Base-by-base conservation (phyloP, 2,329 filamentous ascomycete species). In the Aspergillus oerlinghausenensis region DNA sequence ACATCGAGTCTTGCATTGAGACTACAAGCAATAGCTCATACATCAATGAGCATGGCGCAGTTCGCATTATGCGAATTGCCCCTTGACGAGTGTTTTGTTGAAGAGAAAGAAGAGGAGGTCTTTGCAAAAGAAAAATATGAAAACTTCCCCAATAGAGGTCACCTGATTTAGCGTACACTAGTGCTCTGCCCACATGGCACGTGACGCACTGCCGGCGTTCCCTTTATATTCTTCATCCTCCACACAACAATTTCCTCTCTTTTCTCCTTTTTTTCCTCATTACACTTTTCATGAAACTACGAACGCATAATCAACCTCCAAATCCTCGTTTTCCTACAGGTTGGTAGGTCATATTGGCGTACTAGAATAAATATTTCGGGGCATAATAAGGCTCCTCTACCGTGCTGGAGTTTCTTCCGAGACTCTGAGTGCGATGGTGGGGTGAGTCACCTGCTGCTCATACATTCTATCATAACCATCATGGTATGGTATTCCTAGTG, bases 221-320 rank as follows among this genome's bases (percentile, higher is more conserved):
- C 43, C 11, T 47, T 47, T 47, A 47, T 47, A 47, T 23, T 47
- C 9, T 23, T 5, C 43, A 21, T 47, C 21, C 6, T 14, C n/a
- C 21, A 21, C 19, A 21, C 26, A 45, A 43, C 58, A 61, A 63
- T 65, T 56, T 56, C 42, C 35, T 42, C 57, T 61, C 61, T 45
- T 17, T 47, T 49, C 51, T 23, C 32, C 52, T 55, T 57, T 56
- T 52, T 65, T 64, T 64, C 55, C 65, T 69, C 63, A 65, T 74
- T 66, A 75, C 74, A 76, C 73, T 72, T 73, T 62, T 66, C 66
- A 64, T 63, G 17, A 71, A 65, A 66, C 67, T 64, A 70, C 67
- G 75, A 75, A 77, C 75, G 75, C 75, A 76, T 77, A 77, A 77
- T 77, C 75, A 77, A 77, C 75, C 75, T 76, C 73, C 75, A 76